These are phyloP conservation scores for Leptomonas seymouri DNA, from an alignment of 208 protist genomes.

Conservation along the genomic window DNA sequence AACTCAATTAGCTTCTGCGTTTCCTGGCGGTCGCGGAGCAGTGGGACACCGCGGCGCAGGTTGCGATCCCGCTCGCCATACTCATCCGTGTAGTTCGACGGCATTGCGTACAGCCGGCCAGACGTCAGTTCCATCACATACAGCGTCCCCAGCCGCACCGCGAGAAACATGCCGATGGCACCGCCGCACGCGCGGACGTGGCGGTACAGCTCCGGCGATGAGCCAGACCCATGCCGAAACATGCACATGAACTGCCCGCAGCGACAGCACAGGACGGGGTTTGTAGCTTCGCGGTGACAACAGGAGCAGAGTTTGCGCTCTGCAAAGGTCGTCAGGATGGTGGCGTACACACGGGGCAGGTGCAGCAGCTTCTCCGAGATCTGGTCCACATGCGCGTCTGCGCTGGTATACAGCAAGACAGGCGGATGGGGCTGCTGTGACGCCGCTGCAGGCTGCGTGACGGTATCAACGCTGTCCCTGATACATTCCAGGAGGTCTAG, in stretches of 20 bases:
- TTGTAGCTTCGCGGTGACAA: conserved; percentile 32
- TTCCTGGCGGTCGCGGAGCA: conserved; percentile 35
- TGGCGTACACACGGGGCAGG: conserved; percentile 40
- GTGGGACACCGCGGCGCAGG: conserved; percentile 37
- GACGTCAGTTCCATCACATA: conserved; percentile 51
- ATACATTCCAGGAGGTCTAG: conserved; percentile 3
- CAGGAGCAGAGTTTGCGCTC: conserved; percentile 22
- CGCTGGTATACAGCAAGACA: conserved; percentile 18
- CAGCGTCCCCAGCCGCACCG: conserved; percentile 36
- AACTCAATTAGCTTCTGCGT: conserved; percentile 39
- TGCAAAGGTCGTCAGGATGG: conserved; percentile 39
- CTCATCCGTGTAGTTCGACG: conserved; percentile 70
- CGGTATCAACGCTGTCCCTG: background rate
- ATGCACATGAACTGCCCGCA: conserved; percentile 59
- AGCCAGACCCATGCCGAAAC: conserved; percentile 4
- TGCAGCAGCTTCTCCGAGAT: conserved; percentile 55
- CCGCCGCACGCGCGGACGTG: conserved; percentile 59
- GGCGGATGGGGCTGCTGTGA: background rate
- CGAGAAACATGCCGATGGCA: conserved; percentile 63
- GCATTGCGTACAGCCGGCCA: conserved; percentile 30
- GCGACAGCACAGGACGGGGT: conserved; percentile 58
- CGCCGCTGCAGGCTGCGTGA: background rate
- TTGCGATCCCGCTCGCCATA: conserved; percentile 51
- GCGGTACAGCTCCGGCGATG: conserved; percentile 46
- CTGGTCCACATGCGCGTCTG: conserved; percentile 32